Base-by-base conservation (phyloP, 2,329 filamentous ascomycete species). In the Claviceps purpurea region DNA sequence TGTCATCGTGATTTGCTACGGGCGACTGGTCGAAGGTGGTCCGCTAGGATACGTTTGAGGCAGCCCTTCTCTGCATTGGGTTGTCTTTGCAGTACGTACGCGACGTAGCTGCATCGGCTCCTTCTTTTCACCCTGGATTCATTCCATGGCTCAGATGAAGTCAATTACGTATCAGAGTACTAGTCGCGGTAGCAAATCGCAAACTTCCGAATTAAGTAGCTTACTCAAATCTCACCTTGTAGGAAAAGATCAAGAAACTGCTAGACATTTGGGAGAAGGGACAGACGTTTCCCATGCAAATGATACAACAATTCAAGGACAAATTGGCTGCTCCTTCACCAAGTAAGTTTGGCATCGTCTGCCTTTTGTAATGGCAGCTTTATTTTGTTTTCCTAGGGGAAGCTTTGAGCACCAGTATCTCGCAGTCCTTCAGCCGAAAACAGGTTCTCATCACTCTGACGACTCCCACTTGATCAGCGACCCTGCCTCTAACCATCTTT, bases 201-300 rank as follows among this genome's bases (percentile, higher is more conserved):
- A 42, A 30, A 37, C 51, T 49, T 51, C 52, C 50, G 37, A 60
- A 58, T 61, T 50, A 34, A 57, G 64, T 67, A 65, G 61, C 65
- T 67, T 63, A 77, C 74, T 56, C 54, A 57, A 64, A 64, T 60
- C 59, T 65, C 64, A 57, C 65, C 59, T 66, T 82, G 74, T 85
- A 93, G 87, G 89, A 95, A 67, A 97, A 96, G 74, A 91, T 97
- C 69, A 71, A 70, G 60, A 97, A 97, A 68, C 79, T 98, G 61
- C 75, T 97, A 71, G 90, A 95, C 66, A 98, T 98, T 60, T 98
- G 93, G 93, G 90, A 96, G 67, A 93, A 93, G 64, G 89, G 88
- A 58, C 84, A 86, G 65, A 97, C 90, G 22, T 97, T 98, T 68
- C 89, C 93, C 26, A 67, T 77, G 43, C 69, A 82, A 51, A 84